Evolutionary conservation across 2,329 filamentous ascomycete species (phyloP).

Genomic region (Mycogone perniciosa): DNA sequence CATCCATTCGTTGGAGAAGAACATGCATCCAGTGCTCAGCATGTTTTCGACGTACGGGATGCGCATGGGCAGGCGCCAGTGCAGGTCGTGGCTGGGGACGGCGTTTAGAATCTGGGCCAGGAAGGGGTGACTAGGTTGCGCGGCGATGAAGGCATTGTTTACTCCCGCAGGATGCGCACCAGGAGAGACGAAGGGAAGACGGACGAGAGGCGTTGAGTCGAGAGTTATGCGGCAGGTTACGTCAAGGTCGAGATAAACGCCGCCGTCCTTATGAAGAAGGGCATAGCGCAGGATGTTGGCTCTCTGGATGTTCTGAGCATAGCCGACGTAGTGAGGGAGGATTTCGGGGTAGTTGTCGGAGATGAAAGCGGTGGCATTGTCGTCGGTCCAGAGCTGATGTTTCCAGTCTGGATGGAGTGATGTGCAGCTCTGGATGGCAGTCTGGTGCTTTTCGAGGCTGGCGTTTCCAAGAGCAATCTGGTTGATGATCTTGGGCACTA

Average conservation of each 20-base stretch:
- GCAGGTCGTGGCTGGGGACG: slow-evolving; percentile 18
- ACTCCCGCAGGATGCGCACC: slow-evolving; percentile 20
- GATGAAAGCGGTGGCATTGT: slow-evolving; percentile 19
- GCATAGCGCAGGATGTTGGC: slow-evolving; percentile 20
- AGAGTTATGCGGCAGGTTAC: slow-evolving; percentile 17
- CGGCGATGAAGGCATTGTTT: slow-evolving; percentile 20
- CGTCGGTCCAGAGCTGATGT: slow-evolving; percentile 19
- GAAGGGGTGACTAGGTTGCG: slow-evolving; percentile 16
- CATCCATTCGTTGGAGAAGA: slow-evolving; percentile 23
- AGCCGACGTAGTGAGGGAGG: slow-evolving; percentile 18
- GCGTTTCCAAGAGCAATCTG: slow-evolving; percentile 36
- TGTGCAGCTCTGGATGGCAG: slow-evolving; percentile 17
- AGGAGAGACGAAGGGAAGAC: slow-evolving; percentile 17
- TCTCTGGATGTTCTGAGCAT: slow-evolving; percentile 19
- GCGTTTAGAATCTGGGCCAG: slow-evolving; percentile 13
- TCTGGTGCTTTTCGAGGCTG: slow-evolving; percentile 29
- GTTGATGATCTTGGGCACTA: slow-evolving; percentile 17
- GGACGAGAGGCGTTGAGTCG: slow-evolving; percentile 16
- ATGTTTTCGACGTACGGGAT: slow-evolving; percentile 23
- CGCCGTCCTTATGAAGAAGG: slow-evolving; percentile 19
- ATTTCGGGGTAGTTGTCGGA: slow-evolving; percentile 17
- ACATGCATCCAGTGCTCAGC: slow-evolving; percentile 23
- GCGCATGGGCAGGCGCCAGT: slow-evolving; percentile 20
- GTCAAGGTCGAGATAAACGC: slow-evolving; percentile 22
- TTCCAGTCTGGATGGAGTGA: slow-evolving; percentile 18